Conservation (phyloP, 345 rosid species). For the Corymbia maculata region DNA sequence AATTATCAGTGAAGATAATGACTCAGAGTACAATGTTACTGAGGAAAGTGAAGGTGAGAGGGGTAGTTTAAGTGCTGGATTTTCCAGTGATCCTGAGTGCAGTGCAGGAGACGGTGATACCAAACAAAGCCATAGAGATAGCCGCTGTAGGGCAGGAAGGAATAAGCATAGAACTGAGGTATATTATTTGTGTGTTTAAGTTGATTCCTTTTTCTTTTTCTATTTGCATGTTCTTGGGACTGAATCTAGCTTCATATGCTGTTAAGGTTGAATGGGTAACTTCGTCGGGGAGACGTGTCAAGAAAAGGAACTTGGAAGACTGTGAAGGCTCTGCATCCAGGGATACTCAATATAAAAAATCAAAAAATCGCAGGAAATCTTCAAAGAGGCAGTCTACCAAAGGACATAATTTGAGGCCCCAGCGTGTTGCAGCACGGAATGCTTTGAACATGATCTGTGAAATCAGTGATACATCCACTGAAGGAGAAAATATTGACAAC, state of each 20-base stretch:
- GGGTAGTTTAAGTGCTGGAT: constrained; percentile 45
- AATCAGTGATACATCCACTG: constrained; percentile 71
- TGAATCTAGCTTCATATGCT: constrained; percentile 9
- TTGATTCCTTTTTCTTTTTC: background rate
- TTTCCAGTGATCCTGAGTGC: constrained; percentile 57
- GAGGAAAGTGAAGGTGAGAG: constrained; percentile 76
- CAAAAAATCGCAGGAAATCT: constrained; percentile 40
- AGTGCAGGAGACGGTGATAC: constrained; percentile 62
- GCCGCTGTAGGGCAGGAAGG: constrained; percentile 54
- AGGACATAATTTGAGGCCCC: constrained; percentile 70
- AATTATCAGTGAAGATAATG: constrained; percentile 69
- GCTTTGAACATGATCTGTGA: constrained; percentile 80
- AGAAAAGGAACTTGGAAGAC: constrained; percentile 68
- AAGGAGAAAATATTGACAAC: constrained; percentile 52
- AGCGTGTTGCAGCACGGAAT: constrained; percentile 87
- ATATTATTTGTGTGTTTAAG: constrained; percentile 25
- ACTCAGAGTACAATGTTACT: constrained; percentile 78
- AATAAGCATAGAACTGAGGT: constrained; percentile 48
- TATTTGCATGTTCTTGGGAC: constrained; percentile 6
- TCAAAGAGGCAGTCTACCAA: constrained; percentile 48
- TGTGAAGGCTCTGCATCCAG: constrained; percentile 40
- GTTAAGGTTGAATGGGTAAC: constrained; percentile 55
- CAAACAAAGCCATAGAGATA: constrained; percentile 36
- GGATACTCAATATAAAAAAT: constrained; percentile 36
- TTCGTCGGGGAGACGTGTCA: constrained; percentile 65